These are phyloP conservation scores for Ceratocystis huliohia DNA, from an alignment of 2,329 filamentous ascomycete species.

Conservation along the genomic window DNA sequence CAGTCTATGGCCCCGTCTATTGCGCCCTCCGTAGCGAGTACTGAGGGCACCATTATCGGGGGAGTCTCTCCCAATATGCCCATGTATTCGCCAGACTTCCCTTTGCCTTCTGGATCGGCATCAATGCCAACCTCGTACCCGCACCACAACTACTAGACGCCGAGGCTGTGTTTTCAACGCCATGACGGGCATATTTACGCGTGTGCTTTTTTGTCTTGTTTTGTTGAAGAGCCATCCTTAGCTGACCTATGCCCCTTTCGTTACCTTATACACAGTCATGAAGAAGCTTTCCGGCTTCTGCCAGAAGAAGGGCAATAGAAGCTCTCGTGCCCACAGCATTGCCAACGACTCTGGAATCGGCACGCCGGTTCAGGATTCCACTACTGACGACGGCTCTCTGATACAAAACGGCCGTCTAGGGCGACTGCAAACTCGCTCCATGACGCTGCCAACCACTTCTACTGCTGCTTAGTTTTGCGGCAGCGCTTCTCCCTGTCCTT, in stretches of 20 bases:
- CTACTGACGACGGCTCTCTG: constrained; percentile 11
- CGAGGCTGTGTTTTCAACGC: neutral
- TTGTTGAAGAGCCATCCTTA: constrained; percentile 8
- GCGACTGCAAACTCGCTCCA: constrained; percentile 10
- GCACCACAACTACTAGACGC: constrained; percentile 1
- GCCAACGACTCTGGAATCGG: constrained; percentile 21
- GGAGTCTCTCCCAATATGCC: neutral
- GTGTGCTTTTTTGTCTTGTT: constrained; percentile 2
- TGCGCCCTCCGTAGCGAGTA: constrained; percentile 13
- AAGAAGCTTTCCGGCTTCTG: constrained; percentile 19
- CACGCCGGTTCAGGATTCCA: constrained; percentile 13
- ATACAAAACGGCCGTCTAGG: constrained; percentile 13
- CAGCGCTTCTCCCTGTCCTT: neutral
- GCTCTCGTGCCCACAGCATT: constrained; percentile 10
- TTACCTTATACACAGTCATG: constrained; percentile 16
- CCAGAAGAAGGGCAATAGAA: constrained; percentile 14
- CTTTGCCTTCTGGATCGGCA: neutral
- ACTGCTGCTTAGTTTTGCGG: neutral
- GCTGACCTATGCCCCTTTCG: neutral
- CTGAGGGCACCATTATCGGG: constrained; percentile 10
- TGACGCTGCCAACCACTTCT: constrained; percentile 5
- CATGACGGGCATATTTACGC: constrained; percentile 1
- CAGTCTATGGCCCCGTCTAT: constrained; percentile 15
- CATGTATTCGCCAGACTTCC: constrained; percentile 12
- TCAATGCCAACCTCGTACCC: constrained; percentile 10